Base-by-base conservation (phyloP, 495 filamentous ascomycete species). In the Podospora tetraspora region DNA sequence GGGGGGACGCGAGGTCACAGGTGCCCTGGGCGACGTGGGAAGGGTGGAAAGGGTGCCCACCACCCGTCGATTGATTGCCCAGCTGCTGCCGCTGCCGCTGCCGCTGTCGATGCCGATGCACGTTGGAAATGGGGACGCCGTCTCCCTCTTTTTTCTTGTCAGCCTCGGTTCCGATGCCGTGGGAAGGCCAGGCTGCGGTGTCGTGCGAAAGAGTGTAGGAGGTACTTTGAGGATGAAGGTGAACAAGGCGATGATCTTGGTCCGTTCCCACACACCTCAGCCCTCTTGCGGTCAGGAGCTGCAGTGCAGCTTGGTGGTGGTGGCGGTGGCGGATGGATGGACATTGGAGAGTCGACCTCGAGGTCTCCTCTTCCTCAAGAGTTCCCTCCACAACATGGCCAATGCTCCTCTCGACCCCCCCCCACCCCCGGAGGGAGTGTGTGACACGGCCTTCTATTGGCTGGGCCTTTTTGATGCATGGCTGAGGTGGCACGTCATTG, bases 401-500 rank as follows among this genome's bases (percentile, higher is more conserved):
- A 52, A 52, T 52, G 37, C 37, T 43, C 4, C 16, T n/a, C 37
- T 52, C 43, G 16, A 43, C 37, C 16, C 37, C 37, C 16, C 37
- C 37, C 37, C 9, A 12, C 62, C 37, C 62, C 30, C 62, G 62
- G 61, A 52, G n/a, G 37, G 59, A 29, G 61, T 63, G 56, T 63
- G 59, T 59, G n/a, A n/a, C 37, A 63, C 27, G 25, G 57, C 64
- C 12, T 52, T 21, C 27, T 10, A 24, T 57, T 27, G 60, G 57
- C 32, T 57, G 69, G 57, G 62, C 34, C 13, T 66, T 60, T 78
- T 77, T 74, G 74, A 65, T 66, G 77, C 78, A 80, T 81, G 81
- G 81, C 79, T 83, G 81, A 79, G 77, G 72, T 62, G 68, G 66
- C 57, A 61, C 74, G 69, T 72, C 72, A 82, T 83, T 83, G 81